These are phyloP conservation scores for Trypanosomatidae sp. DNA, from an alignment of 208 protist species.

Conservation along the genomic window DNA sequence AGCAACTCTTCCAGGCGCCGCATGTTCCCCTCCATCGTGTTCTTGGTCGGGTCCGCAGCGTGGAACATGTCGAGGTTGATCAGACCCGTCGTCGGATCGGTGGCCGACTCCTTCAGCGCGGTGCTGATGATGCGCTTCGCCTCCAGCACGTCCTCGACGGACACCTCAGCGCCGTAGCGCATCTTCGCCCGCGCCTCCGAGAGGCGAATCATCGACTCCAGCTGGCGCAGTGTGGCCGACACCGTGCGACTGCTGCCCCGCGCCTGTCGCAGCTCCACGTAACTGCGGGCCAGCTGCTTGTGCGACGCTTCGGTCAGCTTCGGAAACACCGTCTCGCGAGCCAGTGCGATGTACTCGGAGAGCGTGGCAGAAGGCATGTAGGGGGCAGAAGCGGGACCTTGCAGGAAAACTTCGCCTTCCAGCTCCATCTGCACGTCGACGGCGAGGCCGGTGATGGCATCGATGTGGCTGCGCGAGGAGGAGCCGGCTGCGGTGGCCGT, in stretches of 20 bases:
- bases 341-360: conserved; percentile 94
- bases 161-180: conserved; percentile 77
- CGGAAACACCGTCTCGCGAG: conserved; percentile 84
- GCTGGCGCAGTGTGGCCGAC: conserved; percentile 97
- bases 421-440: conserved; percentile 60
- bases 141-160: conserved; percentile 84
- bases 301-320: conserved; percentile 89
- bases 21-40: conserved; percentile 85
- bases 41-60: conserved; percentile 74
- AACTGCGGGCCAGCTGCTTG: conserved; percentile 90
- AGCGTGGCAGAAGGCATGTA: too few relatives aligned
- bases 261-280: conserved; percentile 92
- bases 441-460: conserved; percentile 36
- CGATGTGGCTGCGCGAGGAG: conserved; percentile 7
- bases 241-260: conserved; percentile 93
- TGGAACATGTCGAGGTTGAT: conserved; percentile 92
- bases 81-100: conserved; percentile 84
- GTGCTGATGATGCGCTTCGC: conserved; percentile 89
- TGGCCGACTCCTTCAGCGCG: conserved; percentile 87
- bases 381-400: too few relatives aligned
- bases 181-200: conserved; percentile 94
- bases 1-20: conserved; percentile 69
- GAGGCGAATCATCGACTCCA: conserved; percentile 99
- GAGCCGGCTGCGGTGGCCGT: conserved; percentile 1
- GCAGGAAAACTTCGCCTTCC: conserved; percentile 76